These are phyloP conservation scores for Dillenia turbinata DNA, from an alignment of 164 flowering plant genomes.

Conservation along the genomic window DNA sequence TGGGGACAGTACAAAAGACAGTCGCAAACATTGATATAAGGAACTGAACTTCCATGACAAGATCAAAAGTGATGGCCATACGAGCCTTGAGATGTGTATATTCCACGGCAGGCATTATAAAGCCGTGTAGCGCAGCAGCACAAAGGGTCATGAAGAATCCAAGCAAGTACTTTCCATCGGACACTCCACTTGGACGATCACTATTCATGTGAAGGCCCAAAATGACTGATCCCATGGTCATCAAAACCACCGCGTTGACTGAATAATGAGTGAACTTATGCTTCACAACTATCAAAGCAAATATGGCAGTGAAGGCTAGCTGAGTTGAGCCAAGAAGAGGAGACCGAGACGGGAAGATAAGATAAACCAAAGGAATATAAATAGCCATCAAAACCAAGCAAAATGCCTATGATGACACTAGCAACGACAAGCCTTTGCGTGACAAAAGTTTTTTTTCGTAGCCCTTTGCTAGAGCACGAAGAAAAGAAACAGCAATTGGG, in stretches of 20 bases:
- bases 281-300: slow-evolving; percentile 20
- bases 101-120: slow-evolving; percentile 18
- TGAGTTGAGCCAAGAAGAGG: slow-evolving; percentile 24
- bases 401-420: slow-evolving; percentile 11
- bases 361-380: slow-evolving; percentile 15
- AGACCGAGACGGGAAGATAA: slow-evolving; percentile 26
- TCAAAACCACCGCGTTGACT: slow-evolving; percentile 21
- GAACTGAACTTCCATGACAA: slow-evolving; percentile 26
- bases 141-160: slow-evolving; percentile 22
- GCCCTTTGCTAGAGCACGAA: neutral
- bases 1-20: slow-evolving; percentile 16
- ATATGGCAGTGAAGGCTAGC: slow-evolving; percentile 31
- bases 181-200: slow-evolving; percentile 18
- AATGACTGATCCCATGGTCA: slow-evolving; percentile 23
- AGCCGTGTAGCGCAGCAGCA: slow-evolving; percentile 16
- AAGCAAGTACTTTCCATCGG: slow-evolving; percentile 10
- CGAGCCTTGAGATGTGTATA: slow-evolving; percentile 10
- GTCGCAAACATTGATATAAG: slow-evolving; percentile 15
- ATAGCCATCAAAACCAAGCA: slow-evolving; percentile 15
- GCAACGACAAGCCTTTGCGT: slow-evolving; percentile 3
- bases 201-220: slow-evolving; percentile 19
- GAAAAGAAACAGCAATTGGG: slow-evolving; percentile 9
- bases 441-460: neutral
- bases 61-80: slow-evolving; percentile 12
- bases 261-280: slow-evolving; percentile 26